Percentiles rank a stretch among this genome's conserved stretches.
These are phyloP conservation scores for Ogataea allantospora DNA, from an alignment of 805 yeast genomes.

Conservation along the genomic window DNA sequence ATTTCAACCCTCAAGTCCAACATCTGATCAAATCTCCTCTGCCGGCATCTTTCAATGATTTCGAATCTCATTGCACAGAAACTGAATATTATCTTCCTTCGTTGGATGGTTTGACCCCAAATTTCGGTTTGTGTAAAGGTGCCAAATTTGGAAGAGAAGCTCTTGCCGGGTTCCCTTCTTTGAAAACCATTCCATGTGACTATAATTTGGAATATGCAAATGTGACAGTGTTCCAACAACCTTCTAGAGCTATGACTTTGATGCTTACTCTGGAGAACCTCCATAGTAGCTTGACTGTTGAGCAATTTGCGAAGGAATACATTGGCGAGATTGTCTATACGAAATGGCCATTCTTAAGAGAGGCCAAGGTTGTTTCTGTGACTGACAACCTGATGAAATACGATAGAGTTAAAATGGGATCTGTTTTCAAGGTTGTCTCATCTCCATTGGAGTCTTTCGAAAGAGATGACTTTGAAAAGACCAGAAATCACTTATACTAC, in stretches of 20 bases:
- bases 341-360: conserved; percentile 89
- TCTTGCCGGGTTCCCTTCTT: conserved; percentile 88
- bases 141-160: conserved; percentile 69
- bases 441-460: conserved; percentile 48
- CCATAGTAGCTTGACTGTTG: conserved; percentile 53
- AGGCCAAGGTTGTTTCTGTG: conserved; percentile 67
- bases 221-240: conserved; percentile 77
- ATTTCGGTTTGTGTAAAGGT: conserved; percentile 60
- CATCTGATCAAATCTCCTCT: conserved; percentile 70
- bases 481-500: conserved; percentile 38
- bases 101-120: conserved; percentile 38
- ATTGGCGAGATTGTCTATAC: conserved; percentile 65
- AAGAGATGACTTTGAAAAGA: conserved; percentile 42
- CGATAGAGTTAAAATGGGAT: conserved; percentile 36
- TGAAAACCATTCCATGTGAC: conserved; percentile 65
- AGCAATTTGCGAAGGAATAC: conserved; percentile 63
- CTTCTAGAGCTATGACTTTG: conserved; percentile 80
- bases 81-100: conserved; percentile 51
- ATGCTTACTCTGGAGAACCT: conserved; percentile 59
- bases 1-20: conserved; percentile 73
- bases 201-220: conserved; percentile 56
- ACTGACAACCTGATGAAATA: conserved; percentile 53
- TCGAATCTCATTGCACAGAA: conserved; percentile 78
- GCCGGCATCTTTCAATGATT: conserved; percentile 71
- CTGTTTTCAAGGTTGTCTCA: conserved; percentile 30